These are phyloP conservation scores for Chenopodium berlandieri DNA, from an alignment of 148 eudicot genomes.

Conservation along the genomic window DNA sequence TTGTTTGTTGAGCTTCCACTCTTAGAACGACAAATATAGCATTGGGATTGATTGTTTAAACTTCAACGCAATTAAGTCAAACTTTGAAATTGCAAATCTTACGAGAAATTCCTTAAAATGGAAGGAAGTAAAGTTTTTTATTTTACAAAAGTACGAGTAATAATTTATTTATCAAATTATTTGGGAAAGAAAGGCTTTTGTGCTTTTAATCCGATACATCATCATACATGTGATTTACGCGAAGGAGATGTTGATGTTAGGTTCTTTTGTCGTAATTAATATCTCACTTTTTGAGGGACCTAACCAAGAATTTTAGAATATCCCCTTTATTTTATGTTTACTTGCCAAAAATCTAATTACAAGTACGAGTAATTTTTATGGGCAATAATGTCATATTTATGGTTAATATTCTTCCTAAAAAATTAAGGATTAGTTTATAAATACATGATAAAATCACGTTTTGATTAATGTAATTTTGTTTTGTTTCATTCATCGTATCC, in stretches of 20 bases:
- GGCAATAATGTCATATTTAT: no score
- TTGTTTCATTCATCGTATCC: no score
- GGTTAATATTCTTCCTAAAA: no score
- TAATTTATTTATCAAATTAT: no score
- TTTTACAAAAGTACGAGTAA: no score
- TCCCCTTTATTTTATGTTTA: background rate
- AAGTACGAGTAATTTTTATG: no score
- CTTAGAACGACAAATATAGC: background rate
- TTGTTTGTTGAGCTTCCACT: conserved; percentile 2
- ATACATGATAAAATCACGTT: no score
- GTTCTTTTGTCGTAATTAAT: background rate
- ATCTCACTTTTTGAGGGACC: background rate
- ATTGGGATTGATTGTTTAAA: background rate
- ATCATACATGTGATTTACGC: conserved; percentile 5
- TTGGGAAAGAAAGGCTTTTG: background rate
- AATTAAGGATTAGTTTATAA: no score
- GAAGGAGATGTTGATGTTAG: background rate
- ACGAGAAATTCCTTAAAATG: background rate
- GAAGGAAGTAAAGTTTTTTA: background rate
- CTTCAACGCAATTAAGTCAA: conserved; percentile 1
- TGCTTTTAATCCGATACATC: background rate
- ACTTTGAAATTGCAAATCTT: background rate
- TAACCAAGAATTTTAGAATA: background rate
- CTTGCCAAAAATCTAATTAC: no score
- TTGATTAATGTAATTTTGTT: no score